Evolutionary conservation across 495 filamentous ascomycete genomes (phyloP), one percentile per base, ranked within the genome.

Genomic region (Daldinia concentrica): DNA sequence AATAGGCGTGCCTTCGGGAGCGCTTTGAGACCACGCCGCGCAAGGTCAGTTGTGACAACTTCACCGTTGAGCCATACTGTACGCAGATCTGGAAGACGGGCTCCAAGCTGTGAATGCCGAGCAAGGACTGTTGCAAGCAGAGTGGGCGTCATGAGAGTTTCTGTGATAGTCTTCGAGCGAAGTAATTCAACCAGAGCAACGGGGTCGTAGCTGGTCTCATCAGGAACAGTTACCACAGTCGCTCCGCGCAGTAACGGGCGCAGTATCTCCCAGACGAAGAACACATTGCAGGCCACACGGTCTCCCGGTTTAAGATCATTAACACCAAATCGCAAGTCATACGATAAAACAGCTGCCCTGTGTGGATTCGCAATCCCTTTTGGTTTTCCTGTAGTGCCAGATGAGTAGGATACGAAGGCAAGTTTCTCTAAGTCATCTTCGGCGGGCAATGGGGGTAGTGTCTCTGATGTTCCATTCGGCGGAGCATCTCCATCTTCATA

Each of bases 91-190:
- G 88, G 86, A 1, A 92, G 80, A 56, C 86, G 85, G 8, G 74
- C 62, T 9, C 80, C 83, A 24, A 92, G 82, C n/a, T 86, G 78
- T 5, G 87, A 82, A 64, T 90, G 84, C 6, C 87, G 84, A 9
- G 88, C 77, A 14, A 92, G 84, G 2, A 91, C 84, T 6, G 89
- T 88, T 17, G 89, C 86, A 9, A 92, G 77, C 8, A 92, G 82
- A 0, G 90, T 92, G 0, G 90, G 90, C n/a, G 90, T 92, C 89
- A 92, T 91, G 54, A 92, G 82, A 11, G 90, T 91, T 71, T 92
- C 90, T 19, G 89, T 92, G 65, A 90, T 82, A 9, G 78, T 76
- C 73, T 86, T 87, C 6, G 82, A 73, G 1, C 82, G 75, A 8
- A 92, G 86, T 12, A 91, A 74, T 63, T 90, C 87, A n/a, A 90